phyloP scores from a whole-genome alignment of 805 yeast species.

The Wickerhamiella occidentalis region DNA sequence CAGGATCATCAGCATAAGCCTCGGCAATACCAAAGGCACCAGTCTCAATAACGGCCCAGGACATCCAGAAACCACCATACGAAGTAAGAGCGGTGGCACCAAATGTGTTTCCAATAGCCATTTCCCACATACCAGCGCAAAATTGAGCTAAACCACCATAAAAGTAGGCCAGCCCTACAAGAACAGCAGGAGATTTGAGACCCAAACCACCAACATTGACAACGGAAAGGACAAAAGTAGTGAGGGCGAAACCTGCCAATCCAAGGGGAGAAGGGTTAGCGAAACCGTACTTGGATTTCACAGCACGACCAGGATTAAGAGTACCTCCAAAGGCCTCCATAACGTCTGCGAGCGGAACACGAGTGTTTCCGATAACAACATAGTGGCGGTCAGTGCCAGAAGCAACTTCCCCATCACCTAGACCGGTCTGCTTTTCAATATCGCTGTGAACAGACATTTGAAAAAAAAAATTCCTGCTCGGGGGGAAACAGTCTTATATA shows the following conservation, averaged over 20 bases:
- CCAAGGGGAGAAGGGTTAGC: constrained; percentile 62
- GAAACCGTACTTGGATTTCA: constrained; percentile 46
- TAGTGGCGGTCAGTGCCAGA: constrained; percentile 38
- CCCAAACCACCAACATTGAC: constrained; percentile 45
- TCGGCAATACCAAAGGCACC: constrained; percentile 47
- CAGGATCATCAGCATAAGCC: constrained; percentile 37
- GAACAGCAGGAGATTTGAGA: constrained; percentile 39
- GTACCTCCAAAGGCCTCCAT: constrained; percentile 56
- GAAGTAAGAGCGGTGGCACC: constrained; percentile 53
- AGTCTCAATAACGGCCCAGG: constrained; percentile 48
- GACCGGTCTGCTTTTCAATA: neutral
- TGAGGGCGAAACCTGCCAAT: constrained; percentile 46
- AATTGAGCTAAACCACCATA: constrained; percentile 54
- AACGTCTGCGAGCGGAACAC: constrained; percentile 40
- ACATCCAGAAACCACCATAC: constrained; percentile 61
- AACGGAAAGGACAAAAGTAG: constrained; percentile 49
- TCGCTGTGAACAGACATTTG: neutral
- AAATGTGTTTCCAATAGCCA: constrained; percentile 51
- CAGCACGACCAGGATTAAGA: constrained; percentile 53
- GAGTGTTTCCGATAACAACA: constrained; percentile 59
- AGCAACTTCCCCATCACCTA: neutral
- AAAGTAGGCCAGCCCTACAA: constrained; percentile 46
- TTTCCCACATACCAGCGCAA: constrained; percentile 56
- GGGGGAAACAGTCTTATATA: neutral
- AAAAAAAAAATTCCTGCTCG: neutral